These are phyloP conservation scores for Penicillium paxilli DNA, from an alignment of 495 filamentous ascomycete genomes.

Conservation along the genomic window DNA sequence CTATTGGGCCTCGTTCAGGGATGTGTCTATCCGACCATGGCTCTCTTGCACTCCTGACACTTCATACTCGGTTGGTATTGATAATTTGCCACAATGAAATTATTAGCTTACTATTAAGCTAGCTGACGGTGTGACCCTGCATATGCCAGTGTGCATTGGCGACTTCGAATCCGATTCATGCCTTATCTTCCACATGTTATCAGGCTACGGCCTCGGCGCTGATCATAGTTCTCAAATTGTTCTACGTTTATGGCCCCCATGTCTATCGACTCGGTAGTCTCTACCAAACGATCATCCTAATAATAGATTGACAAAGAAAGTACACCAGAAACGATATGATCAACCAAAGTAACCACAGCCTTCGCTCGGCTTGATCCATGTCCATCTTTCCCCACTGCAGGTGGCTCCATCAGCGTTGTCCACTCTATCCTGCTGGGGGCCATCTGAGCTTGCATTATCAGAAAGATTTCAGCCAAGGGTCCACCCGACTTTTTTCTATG, in stretches of 20 bases:
- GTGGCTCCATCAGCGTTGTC: not conserved
- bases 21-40: not conserved
- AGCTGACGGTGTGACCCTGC: not conserved
- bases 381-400: not conserved
- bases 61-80: not conserved
- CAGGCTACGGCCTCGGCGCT: not conserved
- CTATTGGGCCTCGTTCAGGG: not conserved
- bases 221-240: not conserved
- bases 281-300: not conserved
- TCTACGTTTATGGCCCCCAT: not conserved
- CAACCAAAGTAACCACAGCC: not conserved
- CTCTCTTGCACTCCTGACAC: no score
- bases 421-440: not conserved
- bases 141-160: not conserved
- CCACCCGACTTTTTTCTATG: constrained; percentile 5
- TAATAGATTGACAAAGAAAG: not conserved
- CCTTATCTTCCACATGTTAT: not conserved
- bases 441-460: no score
- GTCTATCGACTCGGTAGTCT: not conserved
- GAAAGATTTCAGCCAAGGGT: not conserved
- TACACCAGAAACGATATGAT: no score
- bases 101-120: not conserved
- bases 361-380: not conserved
- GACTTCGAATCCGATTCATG: not conserved
- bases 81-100: not conserved